Conservation (phyloP, 306 rosid genomes). For the Spatholobus suberectus region DNA sequence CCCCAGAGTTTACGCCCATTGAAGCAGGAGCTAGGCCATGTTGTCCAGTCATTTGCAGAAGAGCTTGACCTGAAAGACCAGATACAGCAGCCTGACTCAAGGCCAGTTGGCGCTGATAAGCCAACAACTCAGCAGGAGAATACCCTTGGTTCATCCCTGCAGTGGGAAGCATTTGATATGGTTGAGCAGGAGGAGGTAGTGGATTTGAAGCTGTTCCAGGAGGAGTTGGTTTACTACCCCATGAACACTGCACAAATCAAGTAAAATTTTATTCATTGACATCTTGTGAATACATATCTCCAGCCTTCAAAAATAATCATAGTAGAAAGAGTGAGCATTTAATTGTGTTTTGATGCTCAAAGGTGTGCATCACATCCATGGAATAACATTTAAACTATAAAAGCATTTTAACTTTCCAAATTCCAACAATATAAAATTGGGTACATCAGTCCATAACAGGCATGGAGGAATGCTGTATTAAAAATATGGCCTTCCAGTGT, state of each 20-base stretch:
- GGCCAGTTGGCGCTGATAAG: conserved; percentile 82
- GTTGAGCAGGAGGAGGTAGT: conserved; percentile 65
- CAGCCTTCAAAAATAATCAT: conserved; percentile 12
- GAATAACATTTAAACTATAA: not conserved
- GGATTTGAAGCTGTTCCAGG: conserved; percentile 65
- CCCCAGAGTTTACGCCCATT: conserved; percentile 65
- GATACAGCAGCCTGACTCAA: conserved; percentile 72
- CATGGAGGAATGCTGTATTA: not conserved
- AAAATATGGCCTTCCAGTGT: conserved; percentile 2
- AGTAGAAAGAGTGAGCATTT: not conserved
- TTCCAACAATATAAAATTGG: conserved; percentile 7
- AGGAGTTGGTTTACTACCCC: conserved; percentile 77
- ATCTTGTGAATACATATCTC: not conserved
- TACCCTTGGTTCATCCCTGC: conserved; percentile 74
- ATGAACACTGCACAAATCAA: conserved; percentile 58
- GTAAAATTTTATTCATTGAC: not conserved
- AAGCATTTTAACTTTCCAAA: conserved; percentile 6
- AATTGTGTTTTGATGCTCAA: not conserved
- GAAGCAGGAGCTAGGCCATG: conserved; percentile 67
- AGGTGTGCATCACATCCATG: conserved; percentile 27
- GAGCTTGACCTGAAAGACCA: conserved; percentile 71
- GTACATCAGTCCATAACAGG: conserved; percentile 5
- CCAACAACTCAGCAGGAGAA: conserved; percentile 75
- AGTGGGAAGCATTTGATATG: conserved; percentile 70
- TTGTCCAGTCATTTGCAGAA: conserved; percentile 65